A percentile compares a stretch with the other conserved stretches of the same genome.
These are phyloP conservation scores for Teratosphaeria gauchensis DNA, from an alignment of 2,329 filamentous ascomycete genomes.

Conservation along the genomic window DNA sequence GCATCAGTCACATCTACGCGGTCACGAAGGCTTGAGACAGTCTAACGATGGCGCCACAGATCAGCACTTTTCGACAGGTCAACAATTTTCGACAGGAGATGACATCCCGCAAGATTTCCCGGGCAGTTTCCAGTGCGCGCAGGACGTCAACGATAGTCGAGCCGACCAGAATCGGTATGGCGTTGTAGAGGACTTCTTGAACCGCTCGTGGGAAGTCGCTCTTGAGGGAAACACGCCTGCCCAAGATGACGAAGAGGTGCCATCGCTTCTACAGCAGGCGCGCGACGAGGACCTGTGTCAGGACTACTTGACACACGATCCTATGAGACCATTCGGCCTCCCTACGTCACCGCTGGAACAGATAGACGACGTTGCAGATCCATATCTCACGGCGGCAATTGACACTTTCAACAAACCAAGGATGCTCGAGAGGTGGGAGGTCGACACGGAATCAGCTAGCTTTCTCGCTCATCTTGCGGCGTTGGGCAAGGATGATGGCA, in stretches of 20 bases:
- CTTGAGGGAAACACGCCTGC: neutral
- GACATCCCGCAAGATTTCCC: neutral
- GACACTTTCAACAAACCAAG: neutral
- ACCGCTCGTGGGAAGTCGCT: neutral
- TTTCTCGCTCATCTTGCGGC: constrained; percentile 15
- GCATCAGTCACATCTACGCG: neutral
- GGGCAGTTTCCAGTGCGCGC: neutral
- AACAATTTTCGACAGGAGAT: neutral
- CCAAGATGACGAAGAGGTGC: neutral
- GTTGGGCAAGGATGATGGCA: constrained; percentile 2
- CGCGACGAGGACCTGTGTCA: neutral
- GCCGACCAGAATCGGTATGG: neutral
- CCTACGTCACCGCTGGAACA: neutral
- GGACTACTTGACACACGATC: constrained; percentile 1
- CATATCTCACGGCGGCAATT: neutral
- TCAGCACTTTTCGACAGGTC: neutral
- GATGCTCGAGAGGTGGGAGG: constrained; percentile 17
- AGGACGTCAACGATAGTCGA: neutral
- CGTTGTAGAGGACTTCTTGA: neutral
- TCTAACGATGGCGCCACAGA: neutral
- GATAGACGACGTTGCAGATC: neutral
- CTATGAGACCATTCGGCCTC: neutral
- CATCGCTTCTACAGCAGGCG: constrained; percentile 1
- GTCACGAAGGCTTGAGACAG: neutral
- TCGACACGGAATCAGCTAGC: constrained; percentile 16